These are phyloP conservation scores for Saturnispora ahearnii DNA, from an alignment of 805 yeast species.

Conservation along the genomic window DNA sequence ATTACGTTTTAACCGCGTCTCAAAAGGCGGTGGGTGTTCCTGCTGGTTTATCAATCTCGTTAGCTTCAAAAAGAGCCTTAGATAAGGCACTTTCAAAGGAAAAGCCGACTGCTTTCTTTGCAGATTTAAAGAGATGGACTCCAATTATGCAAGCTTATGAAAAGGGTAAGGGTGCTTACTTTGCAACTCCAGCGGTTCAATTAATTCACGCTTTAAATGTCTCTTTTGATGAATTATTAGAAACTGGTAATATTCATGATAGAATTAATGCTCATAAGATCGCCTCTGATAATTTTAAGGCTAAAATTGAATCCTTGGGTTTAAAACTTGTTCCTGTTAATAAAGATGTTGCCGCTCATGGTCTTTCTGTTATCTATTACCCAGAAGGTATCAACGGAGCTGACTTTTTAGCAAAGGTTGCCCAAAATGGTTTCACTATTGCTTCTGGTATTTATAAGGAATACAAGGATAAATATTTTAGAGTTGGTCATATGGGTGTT, in stretches of 20 bases:
- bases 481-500: constrained; percentile 96
- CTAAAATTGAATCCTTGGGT: constrained; percentile 43
- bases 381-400: constrained; percentile 67
- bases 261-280: constrained; percentile 56
- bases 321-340: constrained; percentile 57
- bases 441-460: constrained; percentile 89
- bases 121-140: constrained; percentile 73
- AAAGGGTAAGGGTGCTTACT: constrained; percentile 68
- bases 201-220: constrained; percentile 71
- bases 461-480: constrained; percentile 71
- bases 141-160: constrained; percentile 87
- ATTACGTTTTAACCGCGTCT: constrained; percentile 82
- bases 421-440: constrained; percentile 59
- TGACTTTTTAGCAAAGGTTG: constrained; percentile 50
- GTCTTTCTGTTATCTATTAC: constrained; percentile 76
- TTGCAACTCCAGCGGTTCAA: constrained; percentile 96
- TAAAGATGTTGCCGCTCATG: constrained; percentile 66
- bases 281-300: constrained; percentile 60
- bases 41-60: constrained; percentile 76
- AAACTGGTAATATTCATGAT: constrained; percentile 35
- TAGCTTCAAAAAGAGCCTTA: constrained; percentile 69
- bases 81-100: constrained; percentile 42
- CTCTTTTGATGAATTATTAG: constrained; percentile 63
- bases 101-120: constrained; percentile 49
- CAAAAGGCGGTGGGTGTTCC: constrained; percentile 96